Conservation (phyloP, 768 basidiomycete species). For the Goffeauzyma gilvescens region DNA sequence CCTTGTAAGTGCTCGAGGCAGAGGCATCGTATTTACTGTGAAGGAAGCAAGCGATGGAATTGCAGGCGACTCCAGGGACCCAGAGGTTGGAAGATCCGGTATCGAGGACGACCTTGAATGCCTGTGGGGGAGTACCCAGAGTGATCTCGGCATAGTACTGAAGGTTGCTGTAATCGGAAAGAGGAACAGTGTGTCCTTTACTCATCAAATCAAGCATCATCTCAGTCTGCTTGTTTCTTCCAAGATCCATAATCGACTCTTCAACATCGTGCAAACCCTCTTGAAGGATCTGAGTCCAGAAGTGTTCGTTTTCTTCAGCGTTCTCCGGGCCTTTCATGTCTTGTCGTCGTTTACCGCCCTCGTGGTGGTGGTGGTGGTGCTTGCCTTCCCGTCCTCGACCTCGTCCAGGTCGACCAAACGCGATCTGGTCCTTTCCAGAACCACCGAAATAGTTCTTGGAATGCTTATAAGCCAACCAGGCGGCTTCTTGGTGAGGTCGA, state of each 20-base stretch:
- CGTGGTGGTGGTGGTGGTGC: conserved; percentile 34
- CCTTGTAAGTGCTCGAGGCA: conserved; percentile 63
- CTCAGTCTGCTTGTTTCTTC: conserved; percentile 2
- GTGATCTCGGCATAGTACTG: conserved; percentile 84
- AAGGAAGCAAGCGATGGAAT: conserved; percentile 37
- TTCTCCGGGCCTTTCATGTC: conserved; percentile 32
- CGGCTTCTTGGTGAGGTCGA: conserved; percentile 35
- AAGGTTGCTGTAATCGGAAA: conserved; percentile 84
- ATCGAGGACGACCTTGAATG: conserved; percentile 90
- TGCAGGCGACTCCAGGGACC: conserved; percentile 44
- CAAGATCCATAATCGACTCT: too few species aligned
- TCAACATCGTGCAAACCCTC: conserved; percentile 11
- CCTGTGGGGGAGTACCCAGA: conserved; percentile 65
- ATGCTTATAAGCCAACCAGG: conserved; percentile 89
- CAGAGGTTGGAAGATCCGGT: conserved; percentile 64
- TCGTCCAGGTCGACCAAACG: too few species aligned
- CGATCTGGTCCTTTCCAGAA: too few species aligned
- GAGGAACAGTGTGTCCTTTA: conserved; percentile 65
- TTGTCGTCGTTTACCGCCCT: conserved; percentile 13
- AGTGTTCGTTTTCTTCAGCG: conserved; percentile 40
- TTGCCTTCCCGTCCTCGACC: conserved; percentile 48
- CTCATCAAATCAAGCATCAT: conserved; percentile 20
- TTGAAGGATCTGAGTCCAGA: conserved; percentile 29
- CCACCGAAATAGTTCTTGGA: conserved; percentile 55
- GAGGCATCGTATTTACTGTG: conserved; percentile 76